Base-by-base conservation (phyloP, 2,329 filamentous ascomycete genomes). In the Aureobasidium subglaciale region DNA sequence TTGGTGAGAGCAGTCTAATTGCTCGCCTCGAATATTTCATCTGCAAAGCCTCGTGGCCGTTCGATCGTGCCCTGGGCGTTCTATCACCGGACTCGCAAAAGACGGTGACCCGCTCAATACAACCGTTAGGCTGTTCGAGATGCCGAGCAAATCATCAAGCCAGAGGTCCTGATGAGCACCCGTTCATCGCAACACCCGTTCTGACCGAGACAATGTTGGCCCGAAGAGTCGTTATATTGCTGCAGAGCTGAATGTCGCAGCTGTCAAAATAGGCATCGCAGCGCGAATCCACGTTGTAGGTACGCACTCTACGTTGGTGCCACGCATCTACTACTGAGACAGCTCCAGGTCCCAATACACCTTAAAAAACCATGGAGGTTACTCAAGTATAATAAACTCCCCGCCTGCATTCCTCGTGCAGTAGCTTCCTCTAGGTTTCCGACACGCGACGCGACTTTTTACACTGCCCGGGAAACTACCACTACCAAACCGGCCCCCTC, bases 341-440 rank as follows among this genome's bases (percentile, higher is more conserved):
- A 52, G 27, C 48, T 30, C 10, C 13, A 30, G 48, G 48, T 40
- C 32, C 27, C 35, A 22, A 52, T 41, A 52, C 25, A 41, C 25
- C 27, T 52, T 41, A 40, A 52, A 40, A 15, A 3, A 43, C 18
- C n/a, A n/a, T n/a, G n/a, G 27, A 25, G 18, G 20, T 10, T 2
- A 32, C 3, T 32, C 20, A 20, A 43, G 50, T 54, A 43, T 54
- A 42, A 54, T 54, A 54, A 54, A 54, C 50, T 54, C 50, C 32
- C 38, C 25, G 27, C 38, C 50, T 54, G 50, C 50, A 42, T 54
- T 38, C 9, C 37, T 43, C 50, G 37, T 54, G 50, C 50, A 54
- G 50, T 54, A 54, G 50, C 37, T 54, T 35, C 29, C 38, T 22
- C 13, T 50, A 20, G n/a, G 46, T 38, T 50, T 50, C 22, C 46